phyloP scores from a whole-genome alignment of 768 basidiomycete species.

The Lentinula edodes region DNA sequence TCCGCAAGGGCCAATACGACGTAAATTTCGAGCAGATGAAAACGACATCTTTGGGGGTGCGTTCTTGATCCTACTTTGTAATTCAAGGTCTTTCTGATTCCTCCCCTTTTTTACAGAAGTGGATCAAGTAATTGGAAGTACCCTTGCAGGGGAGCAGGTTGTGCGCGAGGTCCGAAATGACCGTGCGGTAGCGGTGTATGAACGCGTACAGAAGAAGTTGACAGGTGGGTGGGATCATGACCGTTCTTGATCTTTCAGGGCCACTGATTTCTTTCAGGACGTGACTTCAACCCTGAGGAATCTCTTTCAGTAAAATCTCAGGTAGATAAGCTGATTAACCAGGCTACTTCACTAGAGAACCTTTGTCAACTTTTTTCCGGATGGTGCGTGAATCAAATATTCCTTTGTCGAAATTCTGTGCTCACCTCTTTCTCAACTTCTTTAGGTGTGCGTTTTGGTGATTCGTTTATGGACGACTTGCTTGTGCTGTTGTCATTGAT shows the following conservation, averaged over 20 bases:
- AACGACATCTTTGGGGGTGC: slow-evolving; percentile 89
- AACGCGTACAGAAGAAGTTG: slow-evolving; percentile 91
- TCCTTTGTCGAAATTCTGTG: neutral
- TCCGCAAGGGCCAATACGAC: slow-evolving; percentile 65
- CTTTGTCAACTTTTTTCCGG: slow-evolving; percentile 96
- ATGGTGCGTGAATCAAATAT: slow-evolving; percentile 47
- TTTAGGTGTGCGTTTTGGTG: slow-evolving; percentile 75
- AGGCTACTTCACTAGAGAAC: slow-evolving; percentile 92
- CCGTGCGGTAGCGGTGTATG: slow-evolving; percentile 85
- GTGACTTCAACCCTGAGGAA: slow-evolving; percentile 87
- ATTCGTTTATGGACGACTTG: neutral
- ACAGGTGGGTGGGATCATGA: slow-evolving; percentile 69
- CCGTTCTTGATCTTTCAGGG: neutral
- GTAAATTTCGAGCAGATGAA: slow-evolving; percentile 87
- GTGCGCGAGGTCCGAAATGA: slow-evolving; percentile 89
- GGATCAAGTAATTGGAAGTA: slow-evolving; percentile 21
- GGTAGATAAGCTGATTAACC: slow-evolving; percentile 89
- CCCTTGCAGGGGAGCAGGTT: slow-evolving; percentile 38
- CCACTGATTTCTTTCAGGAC: slow-evolving; percentile 43
- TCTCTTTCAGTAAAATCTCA: slow-evolving; percentile 72
- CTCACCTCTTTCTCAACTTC: neutral
- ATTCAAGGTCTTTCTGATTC: neutral
- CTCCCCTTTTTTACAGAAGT: neutral
- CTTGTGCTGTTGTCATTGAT: slow-evolving; percentile 2
- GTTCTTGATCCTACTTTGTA: slow-evolving; percentile 9